A percentile compares a stretch with the other conserved stretches of the same genome.
phyloP scores from a whole-genome alignment of 2,329 filamentous ascomycete genomes.

The Sclerotinia glacialis region DNA sequence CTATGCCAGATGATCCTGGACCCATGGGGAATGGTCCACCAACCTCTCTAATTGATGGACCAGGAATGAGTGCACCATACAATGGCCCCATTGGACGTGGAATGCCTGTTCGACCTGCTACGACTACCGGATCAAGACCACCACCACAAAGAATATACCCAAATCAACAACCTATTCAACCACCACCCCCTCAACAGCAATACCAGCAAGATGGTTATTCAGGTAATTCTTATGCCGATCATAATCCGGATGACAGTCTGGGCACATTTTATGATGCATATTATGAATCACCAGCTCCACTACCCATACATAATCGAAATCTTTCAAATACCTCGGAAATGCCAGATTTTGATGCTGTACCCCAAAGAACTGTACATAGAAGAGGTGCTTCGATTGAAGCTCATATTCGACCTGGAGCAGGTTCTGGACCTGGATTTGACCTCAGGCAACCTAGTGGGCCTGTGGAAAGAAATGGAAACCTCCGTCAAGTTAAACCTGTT shows the following conservation, averaged over 20 bases:
- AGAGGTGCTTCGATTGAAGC: slow-evolving; percentile 36
- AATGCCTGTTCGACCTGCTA: slow-evolving; percentile 54
- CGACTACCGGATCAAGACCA: slow-evolving; percentile 52
- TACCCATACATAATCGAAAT: slow-evolving; percentile 24
- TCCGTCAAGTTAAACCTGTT: slow-evolving; percentile 52
- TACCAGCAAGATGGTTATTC: slow-evolving; percentile 23
- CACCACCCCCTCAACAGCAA: slow-evolving; percentile 32
- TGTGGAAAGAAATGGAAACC: slow-evolving; percentile 41
- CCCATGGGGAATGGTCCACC: slow-evolving; percentile 38
- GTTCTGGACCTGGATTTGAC: slow-evolving; percentile 2
- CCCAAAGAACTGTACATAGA: slow-evolving; percentile 25
- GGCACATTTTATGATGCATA: slow-evolving; percentile 57
- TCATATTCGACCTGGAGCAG: slow-evolving; percentile 30
- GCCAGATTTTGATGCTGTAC: slow-evolving; percentile 36
- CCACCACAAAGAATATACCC: slow-evolving; percentile 54
- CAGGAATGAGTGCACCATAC: slow-evolving; percentile 45
- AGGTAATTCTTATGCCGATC: slow-evolving; percentile 31
- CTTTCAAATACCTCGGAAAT: slow-evolving; percentile 34
- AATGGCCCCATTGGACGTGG: slow-evolving; percentile 47
- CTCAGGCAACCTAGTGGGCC: neutral
- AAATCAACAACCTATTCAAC: slow-evolving; percentile 39
- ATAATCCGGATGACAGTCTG: slow-evolving; percentile 41
- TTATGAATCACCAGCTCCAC: slow-evolving; percentile 43
- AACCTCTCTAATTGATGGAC: slow-evolving; percentile 31
- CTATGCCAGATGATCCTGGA: slow-evolving; percentile 53